These are phyloP conservation scores for Boletus rex-veris DNA, from an alignment of 768 basidiomycete species.

Conservation along the genomic window DNA sequence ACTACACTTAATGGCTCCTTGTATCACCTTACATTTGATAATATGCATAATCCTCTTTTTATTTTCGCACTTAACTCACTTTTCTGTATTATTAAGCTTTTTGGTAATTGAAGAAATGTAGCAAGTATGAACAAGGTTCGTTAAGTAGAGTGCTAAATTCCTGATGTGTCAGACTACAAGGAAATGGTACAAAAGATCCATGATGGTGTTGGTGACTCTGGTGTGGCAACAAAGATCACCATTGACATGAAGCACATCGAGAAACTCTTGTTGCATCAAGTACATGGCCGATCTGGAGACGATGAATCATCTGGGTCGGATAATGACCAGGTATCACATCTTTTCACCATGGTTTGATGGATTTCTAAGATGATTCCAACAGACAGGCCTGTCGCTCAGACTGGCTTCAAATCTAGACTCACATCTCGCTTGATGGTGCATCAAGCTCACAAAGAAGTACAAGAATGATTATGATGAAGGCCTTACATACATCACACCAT, in stretches of 20 bases:
- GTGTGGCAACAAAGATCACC: background rate
- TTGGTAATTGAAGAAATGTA: too few species aligned
- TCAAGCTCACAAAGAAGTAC: background rate
- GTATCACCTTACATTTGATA: too few species aligned
- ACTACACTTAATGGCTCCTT: too few species aligned
- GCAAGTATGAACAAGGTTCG: too few species aligned
- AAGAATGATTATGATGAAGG: background rate
- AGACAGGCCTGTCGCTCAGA: background rate
- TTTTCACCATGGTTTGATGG: background rate
- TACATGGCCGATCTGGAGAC: background rate
- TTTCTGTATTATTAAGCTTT: too few species aligned
- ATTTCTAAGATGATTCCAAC: background rate
- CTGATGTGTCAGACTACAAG: background rate
- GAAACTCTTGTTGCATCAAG: background rate
- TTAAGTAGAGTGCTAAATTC: too few species aligned
- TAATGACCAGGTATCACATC: background rate
- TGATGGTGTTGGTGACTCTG: background rate
- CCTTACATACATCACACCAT: background rate
- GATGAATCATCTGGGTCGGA: background rate
- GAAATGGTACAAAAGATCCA: constrained; percentile 14
- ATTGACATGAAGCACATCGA: constrained; percentile 5
- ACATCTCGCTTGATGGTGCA: background rate
- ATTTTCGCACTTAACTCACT: too few species aligned
- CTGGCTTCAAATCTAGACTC: background rate
- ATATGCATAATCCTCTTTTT: too few species aligned